Evolutionary conservation across 108 stramenopile genomes (phyloP).

Genomic region (Conticribra weissflogii): DNA sequence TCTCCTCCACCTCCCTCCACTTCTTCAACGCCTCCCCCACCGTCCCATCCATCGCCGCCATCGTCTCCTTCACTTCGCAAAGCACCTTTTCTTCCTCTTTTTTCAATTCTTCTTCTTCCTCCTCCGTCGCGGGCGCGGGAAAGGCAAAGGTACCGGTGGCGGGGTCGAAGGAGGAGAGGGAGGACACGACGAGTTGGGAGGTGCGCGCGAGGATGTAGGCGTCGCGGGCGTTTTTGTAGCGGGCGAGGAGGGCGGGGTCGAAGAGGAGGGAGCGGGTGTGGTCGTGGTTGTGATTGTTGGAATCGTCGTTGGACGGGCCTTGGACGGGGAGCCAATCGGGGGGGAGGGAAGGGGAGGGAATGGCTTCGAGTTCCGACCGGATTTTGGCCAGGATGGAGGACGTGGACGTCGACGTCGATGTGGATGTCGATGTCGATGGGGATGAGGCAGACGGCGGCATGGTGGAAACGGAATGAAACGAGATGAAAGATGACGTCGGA

Average conservation of each 20-base stretch:
- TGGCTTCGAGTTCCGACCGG: no score
- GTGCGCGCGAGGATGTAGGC: constrained; percentile 50
- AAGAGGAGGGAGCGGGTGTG: constrained; percentile 31
- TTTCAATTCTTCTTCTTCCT: constrained; percentile 17
- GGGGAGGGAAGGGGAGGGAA: no score
- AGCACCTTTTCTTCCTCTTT: no score
- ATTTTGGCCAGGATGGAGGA: no score
- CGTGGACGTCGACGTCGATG: no score
- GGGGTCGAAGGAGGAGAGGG: constrained; percentile 29
- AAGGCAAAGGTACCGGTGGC: constrained; percentile 26
- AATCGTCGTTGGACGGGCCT: not conserved
- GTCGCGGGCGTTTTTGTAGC: constrained; percentile 17
- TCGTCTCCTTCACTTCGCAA: no score
- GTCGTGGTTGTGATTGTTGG: constrained; percentile 8
- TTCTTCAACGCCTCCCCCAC: no score
- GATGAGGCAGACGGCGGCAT: no score
- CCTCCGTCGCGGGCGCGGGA: constrained; percentile 4
- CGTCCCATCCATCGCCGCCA: no score
- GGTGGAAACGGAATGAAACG: no score
- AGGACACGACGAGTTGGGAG: constrained; percentile 43
- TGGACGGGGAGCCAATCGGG: not conserved
- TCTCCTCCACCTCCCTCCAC: constrained; percentile 23
- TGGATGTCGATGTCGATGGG: no score
- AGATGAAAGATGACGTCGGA: no score
- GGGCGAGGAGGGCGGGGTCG: constrained; percentile 29